Conservation (phyloP, 345 rosid genomes). For the Syzygium aqueum region DNA sequence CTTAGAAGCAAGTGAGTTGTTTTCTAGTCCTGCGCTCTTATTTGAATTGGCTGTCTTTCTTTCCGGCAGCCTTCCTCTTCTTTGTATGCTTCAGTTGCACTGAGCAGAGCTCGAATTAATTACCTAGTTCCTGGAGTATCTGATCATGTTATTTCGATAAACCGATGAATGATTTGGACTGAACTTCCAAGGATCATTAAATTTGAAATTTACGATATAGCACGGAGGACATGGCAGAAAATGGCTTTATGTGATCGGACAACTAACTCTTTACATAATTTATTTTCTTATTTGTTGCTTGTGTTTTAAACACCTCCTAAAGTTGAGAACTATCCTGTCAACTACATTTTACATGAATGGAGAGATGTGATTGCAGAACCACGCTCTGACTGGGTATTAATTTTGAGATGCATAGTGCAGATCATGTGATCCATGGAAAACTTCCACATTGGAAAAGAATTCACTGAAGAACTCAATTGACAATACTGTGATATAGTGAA, state of each 20-base stretch:
- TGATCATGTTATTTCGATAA: not conserved
- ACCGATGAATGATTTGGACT: not conserved
- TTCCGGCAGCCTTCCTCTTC: not conserved
- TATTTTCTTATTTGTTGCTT: not conserved
- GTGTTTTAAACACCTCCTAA: not conserved
- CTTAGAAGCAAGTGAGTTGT: slow-evolving; percentile 77
- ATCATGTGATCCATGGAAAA: not conserved
- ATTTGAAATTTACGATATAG: not conserved
- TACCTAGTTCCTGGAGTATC: not conserved
- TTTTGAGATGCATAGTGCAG: not conserved
- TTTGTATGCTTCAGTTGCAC: not conserved
- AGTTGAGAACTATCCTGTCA: not conserved
- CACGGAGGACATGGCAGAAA: not conserved
- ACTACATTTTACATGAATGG: not conserved
- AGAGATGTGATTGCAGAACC: not conserved
- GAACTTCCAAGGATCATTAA: not conserved
- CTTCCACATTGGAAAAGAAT: not conserved
- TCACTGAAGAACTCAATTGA: not conserved
- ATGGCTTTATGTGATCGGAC: not conserved
- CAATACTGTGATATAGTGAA: not conserved
- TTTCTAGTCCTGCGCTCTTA: not conserved
- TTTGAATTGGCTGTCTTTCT: not conserved
- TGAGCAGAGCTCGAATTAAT: not conserved
- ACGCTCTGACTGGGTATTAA: not conserved
- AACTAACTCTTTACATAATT: not conserved